These are phyloP conservation scores for Dothiorella sarmentorum DNA, from an alignment of 2,329 filamentous ascomycete genomes.

Conservation along the genomic window DNA sequence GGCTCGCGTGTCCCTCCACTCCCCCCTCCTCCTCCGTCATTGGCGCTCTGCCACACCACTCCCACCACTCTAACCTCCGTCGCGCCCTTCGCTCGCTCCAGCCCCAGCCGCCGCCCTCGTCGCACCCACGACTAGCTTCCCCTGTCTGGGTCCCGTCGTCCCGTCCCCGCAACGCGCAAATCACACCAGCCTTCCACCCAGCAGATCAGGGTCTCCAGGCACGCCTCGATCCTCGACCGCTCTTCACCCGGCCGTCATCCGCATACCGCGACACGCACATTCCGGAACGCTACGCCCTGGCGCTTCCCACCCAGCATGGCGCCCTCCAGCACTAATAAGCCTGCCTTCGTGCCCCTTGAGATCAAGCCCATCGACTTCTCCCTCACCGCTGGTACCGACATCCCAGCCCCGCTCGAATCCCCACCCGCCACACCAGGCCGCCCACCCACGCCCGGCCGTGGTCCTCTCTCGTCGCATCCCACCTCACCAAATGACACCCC, in stretches of 20 bases:
- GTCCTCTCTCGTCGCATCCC: slow-evolving; percentile 41
- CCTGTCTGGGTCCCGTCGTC: slow-evolving; percentile 15
- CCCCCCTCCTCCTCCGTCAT: slow-evolving; percentile 3
- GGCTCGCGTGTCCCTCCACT: slow-evolving; percentile 11
- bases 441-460: slow-evolving; percentile 37
- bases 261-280: neutral
- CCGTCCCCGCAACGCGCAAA: slow-evolving; percentile 18
- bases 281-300: neutral
- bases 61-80: too few species aligned
- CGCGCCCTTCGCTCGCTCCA: slow-evolving; percentile 2
- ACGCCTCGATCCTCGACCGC: slow-evolving; percentile 1
- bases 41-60: neutral
- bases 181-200: slow-evolving; percentile 11
- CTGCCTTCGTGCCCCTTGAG: slow-evolving; percentile 15
- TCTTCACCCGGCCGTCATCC: slow-evolving; percentile 10
- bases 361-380: slow-evolving; percentile 39
- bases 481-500: slow-evolving; percentile 29
- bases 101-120: slow-evolving; percentile 1
- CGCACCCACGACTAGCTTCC: slow-evolving; percentile 15
- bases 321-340: slow-evolving; percentile 14
- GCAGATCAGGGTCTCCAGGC: slow-evolving; percentile 13
- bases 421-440: slow-evolving; percentile 36
- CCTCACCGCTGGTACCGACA: slow-evolving; percentile 41
- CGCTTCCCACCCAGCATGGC: slow-evolving; percentile 2
- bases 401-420: slow-evolving; percentile 40